phyloP scores from a whole-genome alignment of 495 filamentous ascomycete genomes.

The Trichocladium uniseriatum region DNA sequence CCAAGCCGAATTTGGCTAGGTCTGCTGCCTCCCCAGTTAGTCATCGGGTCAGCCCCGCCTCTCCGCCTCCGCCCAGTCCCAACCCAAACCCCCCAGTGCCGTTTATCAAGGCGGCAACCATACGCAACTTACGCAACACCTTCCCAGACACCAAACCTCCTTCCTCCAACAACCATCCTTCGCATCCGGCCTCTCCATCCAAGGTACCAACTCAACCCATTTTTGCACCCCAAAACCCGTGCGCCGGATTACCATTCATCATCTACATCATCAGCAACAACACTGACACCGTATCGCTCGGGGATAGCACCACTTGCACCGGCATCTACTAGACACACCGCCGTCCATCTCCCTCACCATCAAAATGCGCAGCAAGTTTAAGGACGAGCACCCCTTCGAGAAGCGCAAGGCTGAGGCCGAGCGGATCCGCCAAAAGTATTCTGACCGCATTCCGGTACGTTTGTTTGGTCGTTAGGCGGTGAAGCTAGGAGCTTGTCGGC shows the following conservation, averaged over 20 bases:
- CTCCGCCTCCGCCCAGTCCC: conserved; percentile 5
- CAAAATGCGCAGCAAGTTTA: conserved; percentile 96
- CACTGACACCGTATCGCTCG: neutral
- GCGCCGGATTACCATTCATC: neutral
- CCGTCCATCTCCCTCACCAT: conserved; percentile 15
- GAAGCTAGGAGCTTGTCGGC: neutral
- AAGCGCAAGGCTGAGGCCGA: conserved; percentile 99
- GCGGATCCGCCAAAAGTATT: conserved; percentile 97
- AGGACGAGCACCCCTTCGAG: conserved; percentile 99
- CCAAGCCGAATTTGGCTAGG: conserved; percentile 8
- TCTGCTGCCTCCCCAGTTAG: conserved; percentile 13
- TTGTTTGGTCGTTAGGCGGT: conserved; percentile 10
- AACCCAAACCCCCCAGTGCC: conserved; percentile 3
- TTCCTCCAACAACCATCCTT: conserved; percentile 7
- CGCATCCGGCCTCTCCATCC: neutral
- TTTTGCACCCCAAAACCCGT: neutral
- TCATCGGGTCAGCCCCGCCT: conserved; percentile 27
- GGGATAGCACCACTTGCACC: neutral
- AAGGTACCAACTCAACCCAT: neutral
- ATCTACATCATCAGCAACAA: neutral
- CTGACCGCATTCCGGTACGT: conserved; percentile 95
- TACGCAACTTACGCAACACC: conserved; percentile 3
- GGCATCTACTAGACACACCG: neutral
- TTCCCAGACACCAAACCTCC: conserved; percentile 8
- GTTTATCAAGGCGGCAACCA: conserved; percentile 22